These are phyloP conservation scores for Shiraia sp. DNA, from an alignment of 2,329 filamentous ascomycete species.

Conservation along the genomic window DNA sequence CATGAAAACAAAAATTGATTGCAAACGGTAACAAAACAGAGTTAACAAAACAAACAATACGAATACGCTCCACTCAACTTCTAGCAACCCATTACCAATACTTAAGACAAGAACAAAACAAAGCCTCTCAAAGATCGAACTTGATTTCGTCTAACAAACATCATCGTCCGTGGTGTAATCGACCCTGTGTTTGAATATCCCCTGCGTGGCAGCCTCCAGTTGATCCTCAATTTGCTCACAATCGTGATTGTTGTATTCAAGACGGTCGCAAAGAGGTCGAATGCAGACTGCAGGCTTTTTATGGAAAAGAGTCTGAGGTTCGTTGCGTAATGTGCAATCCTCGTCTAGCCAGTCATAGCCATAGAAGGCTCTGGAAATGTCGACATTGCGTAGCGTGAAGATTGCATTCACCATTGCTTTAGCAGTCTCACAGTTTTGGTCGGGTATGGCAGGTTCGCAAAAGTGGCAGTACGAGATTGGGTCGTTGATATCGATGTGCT, in stretches of 20 bases:
- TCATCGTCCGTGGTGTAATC: slow-evolving; percentile 9
- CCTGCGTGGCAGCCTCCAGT: not conserved
- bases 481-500: too few species aligned
- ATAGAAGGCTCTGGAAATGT: not conserved
- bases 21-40: not conserved
- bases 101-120: not conserved
- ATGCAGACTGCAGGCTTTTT: slow-evolving; percentile 1
- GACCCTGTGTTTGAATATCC: not conserved
- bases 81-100: not conserved
- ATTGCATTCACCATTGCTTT: too few species aligned
- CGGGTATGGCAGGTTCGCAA: too few species aligned
- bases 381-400: too few species aligned
- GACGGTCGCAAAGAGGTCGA: not conserved
- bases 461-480: too few species aligned
- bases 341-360: not conserved
- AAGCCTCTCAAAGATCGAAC: not conserved
- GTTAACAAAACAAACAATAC: not conserved
- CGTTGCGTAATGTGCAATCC: not conserved
- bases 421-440: too few species aligned
- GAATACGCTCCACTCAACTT: slow-evolving; percentile 1
- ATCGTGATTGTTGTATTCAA: not conserved
- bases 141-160: not conserved
- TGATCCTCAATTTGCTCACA: slow-evolving; percentile 2
- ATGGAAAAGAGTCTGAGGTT: not conserved
- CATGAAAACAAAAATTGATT: not conserved